phyloP scores from a whole-genome alignment of 2,329 filamentous ascomycete species.

The Sporothrix euskadiensis region DNA sequence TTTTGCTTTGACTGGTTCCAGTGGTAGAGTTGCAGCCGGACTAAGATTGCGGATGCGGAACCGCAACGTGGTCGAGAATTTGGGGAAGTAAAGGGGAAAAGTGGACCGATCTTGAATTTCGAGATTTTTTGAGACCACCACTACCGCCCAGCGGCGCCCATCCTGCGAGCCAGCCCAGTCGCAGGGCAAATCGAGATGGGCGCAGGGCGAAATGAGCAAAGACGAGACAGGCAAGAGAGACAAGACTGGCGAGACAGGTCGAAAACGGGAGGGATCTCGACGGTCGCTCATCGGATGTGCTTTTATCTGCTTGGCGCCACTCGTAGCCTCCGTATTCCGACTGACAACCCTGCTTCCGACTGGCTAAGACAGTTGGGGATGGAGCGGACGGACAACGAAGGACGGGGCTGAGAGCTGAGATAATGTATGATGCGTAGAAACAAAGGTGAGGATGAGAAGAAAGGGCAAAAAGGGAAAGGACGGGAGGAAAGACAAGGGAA shows the following conservation, averaged over 20 bases:
- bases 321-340: not conserved
- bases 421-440: not conserved
- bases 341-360: conserved; percentile 11
- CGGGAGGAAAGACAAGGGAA: not conserved
- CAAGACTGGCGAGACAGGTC: not conserved
- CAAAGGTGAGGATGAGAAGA: not conserved
- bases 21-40: not conserved
- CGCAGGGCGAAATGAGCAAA: not conserved
- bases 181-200: conserved; percentile 8
- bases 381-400: not conserved
- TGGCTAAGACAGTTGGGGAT: not conserved
- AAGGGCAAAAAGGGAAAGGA: no score
- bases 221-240: not conserved
- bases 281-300: not conserved
- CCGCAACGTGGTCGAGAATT: conserved; percentile 22
- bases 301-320: not conserved
- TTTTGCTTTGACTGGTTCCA: not conserved
- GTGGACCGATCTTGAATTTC: not conserved
- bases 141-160: not conserved
- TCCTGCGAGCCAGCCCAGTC: not conserved
- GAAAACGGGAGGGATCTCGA: conserved; percentile 1
- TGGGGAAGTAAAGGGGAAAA: conserved; percentile 10
- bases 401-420: not conserved
- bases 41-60: conserved; percentile 23
- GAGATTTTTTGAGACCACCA: not conserved